Evolutionary conservation across 1,284 basidiomycete genomes (phyloP), one percentile per base, ranked within the genome.

Genomic region (Ganoderma sinense): DNA sequence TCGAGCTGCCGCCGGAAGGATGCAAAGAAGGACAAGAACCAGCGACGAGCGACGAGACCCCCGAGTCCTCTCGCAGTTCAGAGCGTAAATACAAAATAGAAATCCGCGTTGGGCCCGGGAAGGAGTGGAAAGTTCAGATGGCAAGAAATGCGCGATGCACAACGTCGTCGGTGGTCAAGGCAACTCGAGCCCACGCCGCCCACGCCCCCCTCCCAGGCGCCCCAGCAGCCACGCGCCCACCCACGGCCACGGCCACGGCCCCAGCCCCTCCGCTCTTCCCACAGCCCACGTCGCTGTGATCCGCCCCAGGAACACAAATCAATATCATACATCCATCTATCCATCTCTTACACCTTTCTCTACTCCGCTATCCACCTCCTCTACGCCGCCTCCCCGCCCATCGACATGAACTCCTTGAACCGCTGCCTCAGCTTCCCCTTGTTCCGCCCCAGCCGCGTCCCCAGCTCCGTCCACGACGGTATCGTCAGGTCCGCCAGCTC

Each of bases 401-500:
- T 86, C 80, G 88, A 94, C 92, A 96, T 94, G 80, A 89, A 89
- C 78, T 83, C 78, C 75, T 84, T 83, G 81, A 93, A 96, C 76
- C 81, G 80, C 78, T 83, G 84, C 83, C 94, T 90, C 79, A 94
- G 79, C 80, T 85, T 85, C 76, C 90, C 84, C 75, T 81, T 80
- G 59, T 82, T 81, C 71, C 84, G 78, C 67, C 88, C 90, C 71
- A 97, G 79, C 75, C 84, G 81, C 73, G 89, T 87, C 69, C 88
- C 95, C 62, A 97, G 84, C 75, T 84, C 84, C 72, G 95, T 82
- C 90, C 94, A 96, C 70, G 90, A 90, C 69, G 85, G 83, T 53
- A 97, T 89, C 68, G 95, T 97, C 84, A 95, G 83, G 79, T 94
- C 94, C 67, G 75, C 78, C 87, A 95, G 82, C 74, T 78, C 82